phyloP scores from a whole-genome alignment of 148 eudicot species.

The Fallopia convolvulus region DNA sequence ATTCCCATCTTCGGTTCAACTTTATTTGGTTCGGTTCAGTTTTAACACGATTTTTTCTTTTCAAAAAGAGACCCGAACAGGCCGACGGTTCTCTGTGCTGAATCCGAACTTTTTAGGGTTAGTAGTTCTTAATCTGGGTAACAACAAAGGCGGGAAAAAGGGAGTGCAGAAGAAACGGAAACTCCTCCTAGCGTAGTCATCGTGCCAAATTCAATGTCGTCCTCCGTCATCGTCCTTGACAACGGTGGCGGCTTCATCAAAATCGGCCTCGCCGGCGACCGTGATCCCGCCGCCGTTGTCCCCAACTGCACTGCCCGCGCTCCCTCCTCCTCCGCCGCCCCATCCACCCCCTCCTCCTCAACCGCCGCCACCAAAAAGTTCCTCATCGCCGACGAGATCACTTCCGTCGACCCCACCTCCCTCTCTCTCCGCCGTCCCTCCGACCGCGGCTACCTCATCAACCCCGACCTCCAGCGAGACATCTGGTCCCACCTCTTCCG shows the following conservation, averaged over 20 bases:
- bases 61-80: too few species aligned
- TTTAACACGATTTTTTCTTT: too few species aligned
- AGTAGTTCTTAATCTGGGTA: too few species aligned
- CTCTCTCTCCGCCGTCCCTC: slow-evolving; percentile 75
- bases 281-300: slow-evolving; percentile 50
- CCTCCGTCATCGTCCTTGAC: slow-evolving; percentile 73
- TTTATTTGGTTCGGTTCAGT: too few species aligned
- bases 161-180: too few species aligned
- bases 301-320: slow-evolving; percentile 79
- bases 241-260: slow-evolving; percentile 83
- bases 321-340: slow-evolving; percentile 28
- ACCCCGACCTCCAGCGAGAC: slow-evolving; percentile 74
- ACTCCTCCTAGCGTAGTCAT: too few species aligned
- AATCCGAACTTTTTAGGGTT: background rate
- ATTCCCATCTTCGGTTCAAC: too few species aligned
- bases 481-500: slow-evolving; percentile 80
- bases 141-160: slow-evolving; percentile 5
- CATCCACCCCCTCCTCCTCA: slow-evolving; percentile 19
- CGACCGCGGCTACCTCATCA: slow-evolving; percentile 81
- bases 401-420: slow-evolving; percentile 63
- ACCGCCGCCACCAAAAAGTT: slow-evolving; percentile 42
- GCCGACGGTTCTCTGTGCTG: too few species aligned
- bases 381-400: slow-evolving; percentile 47
- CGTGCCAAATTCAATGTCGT: slow-evolving; percentile 22
- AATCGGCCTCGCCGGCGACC: slow-evolving; percentile 83